These are phyloP conservation scores for Chondrus crispus DNA, from an alignment of 23 red algal species.

Conservation along the genomic window DNA sequence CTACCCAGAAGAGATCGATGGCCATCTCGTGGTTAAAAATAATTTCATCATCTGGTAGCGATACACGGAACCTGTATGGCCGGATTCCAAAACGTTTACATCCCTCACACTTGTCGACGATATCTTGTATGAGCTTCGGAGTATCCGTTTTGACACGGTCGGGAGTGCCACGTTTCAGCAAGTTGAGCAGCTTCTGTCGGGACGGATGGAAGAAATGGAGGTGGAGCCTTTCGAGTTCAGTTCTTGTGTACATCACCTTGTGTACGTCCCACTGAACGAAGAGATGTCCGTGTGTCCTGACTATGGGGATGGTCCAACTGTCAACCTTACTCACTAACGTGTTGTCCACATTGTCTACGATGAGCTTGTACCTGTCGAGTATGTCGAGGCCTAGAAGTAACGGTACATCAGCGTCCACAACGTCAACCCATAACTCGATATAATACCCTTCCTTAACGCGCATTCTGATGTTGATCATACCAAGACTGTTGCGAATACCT, in stretches of 20 bases:
- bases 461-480: background rate
- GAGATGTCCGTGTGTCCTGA: background rate
- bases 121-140: background rate
- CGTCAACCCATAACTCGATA: constrained; percentile 10
- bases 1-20: constrained; percentile 17
- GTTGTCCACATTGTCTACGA: background rate
- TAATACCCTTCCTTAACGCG: background rate
- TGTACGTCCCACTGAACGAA: background rate
- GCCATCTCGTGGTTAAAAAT: constrained; percentile 9
- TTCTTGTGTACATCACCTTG: background rate
- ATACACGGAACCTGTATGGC: background rate
- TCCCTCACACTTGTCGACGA: background rate
- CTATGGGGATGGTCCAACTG: background rate
- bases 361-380: background rate
- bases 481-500: background rate
- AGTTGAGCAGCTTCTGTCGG: background rate
- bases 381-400: constrained; percentile 3
- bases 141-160: background rate
- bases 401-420: background rate
- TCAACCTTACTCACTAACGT: background rate
- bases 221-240: background rate
- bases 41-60: background rate
- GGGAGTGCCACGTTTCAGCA: background rate
- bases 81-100: background rate
- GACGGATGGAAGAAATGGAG: constrained; percentile 4